Percentiles rank a stretch among this genome's conserved stretches.
Conservation (phyloP, 2,329 filamentous ascomycete species). For the Apiospora malaysiana region DNA sequence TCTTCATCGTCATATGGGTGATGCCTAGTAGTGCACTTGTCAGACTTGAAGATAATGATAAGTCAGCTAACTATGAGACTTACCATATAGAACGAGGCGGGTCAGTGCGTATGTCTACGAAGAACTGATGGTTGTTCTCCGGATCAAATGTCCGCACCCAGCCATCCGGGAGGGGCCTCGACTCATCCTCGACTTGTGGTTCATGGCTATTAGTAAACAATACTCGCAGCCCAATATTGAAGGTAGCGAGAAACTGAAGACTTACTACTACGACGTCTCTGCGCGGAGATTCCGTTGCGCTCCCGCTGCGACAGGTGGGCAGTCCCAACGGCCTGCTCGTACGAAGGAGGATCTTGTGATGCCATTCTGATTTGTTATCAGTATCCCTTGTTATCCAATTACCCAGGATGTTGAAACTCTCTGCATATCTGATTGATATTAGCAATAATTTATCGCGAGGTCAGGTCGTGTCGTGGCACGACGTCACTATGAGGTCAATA, state of each 20-base stretch:
- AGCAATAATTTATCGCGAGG: background rate
- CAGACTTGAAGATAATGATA: background rate
- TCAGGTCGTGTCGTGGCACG: background rate
- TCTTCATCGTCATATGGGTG: slow-evolving; percentile 66
- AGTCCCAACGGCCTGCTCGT: background rate
- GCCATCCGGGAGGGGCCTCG: slow-evolving; percentile 57
- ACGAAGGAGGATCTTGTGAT: slow-evolving; percentile 7
- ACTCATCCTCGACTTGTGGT: slow-evolving; percentile 60
- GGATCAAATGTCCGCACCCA: slow-evolving; percentile 64
- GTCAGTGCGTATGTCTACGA: slow-evolving; percentile 60
- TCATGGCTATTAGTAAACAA: background rate
- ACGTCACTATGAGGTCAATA: slow-evolving; percentile 12
- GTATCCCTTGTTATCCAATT: no score
- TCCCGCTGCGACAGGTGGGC: slow-evolving; percentile 6
- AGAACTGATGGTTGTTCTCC: slow-evolving; percentile 63
- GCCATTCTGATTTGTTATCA: background rate
- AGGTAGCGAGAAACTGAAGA: background rate
- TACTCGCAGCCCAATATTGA: background rate
- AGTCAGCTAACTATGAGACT: background rate
- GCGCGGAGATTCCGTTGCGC: background rate
- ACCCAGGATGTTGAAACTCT: no score
- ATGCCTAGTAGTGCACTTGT: slow-evolving; percentile 38
- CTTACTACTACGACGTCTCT: slow-evolving; percentile 6
- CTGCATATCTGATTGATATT: no score
- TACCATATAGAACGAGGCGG: slow-evolving; percentile 62